phyloP scores from a whole-genome alignment of 495 filamentous ascomycete species.

The Xylaria curta region DNA sequence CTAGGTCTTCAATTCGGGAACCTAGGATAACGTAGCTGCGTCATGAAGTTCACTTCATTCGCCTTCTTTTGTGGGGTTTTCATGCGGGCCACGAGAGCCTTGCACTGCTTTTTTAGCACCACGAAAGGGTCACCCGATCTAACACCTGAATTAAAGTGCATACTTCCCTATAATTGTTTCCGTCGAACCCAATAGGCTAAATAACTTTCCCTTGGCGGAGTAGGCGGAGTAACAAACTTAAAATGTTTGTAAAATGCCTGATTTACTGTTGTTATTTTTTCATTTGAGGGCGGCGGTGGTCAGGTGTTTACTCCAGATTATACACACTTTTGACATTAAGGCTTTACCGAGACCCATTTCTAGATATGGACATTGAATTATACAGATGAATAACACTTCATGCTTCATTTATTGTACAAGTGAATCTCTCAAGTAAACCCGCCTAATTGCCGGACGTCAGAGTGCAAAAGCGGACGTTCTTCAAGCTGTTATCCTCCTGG shows the following conservation, averaged over 20 bases:
- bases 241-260: too few relatives aligned
- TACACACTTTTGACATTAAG: not conserved
- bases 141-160: not conserved
- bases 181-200: not conserved
- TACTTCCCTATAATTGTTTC: not conserved
- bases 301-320: not conserved
- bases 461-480: not conserved
- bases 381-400: not conserved
- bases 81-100: not conserved
- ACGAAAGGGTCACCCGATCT: not conserved
- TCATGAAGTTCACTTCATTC: not conserved
- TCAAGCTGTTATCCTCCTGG: not conserved
- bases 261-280: too few relatives aligned
- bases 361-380: not conserved
- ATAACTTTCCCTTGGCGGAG: not conserved
- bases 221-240: too few relatives aligned
- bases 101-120: constrained; percentile 6
- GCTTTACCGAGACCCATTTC: not conserved
- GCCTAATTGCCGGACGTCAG: not conserved
- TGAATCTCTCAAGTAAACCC: not conserved
- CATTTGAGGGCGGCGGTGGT: too few relatives aligned
- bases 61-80: not conserved
- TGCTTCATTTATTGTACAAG: not conserved
- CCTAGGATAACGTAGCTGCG: not conserved
- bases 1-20: not conserved